Base-by-base conservation (phyloP, 345 rosid genomes). In the Arabis alpina region DNA sequence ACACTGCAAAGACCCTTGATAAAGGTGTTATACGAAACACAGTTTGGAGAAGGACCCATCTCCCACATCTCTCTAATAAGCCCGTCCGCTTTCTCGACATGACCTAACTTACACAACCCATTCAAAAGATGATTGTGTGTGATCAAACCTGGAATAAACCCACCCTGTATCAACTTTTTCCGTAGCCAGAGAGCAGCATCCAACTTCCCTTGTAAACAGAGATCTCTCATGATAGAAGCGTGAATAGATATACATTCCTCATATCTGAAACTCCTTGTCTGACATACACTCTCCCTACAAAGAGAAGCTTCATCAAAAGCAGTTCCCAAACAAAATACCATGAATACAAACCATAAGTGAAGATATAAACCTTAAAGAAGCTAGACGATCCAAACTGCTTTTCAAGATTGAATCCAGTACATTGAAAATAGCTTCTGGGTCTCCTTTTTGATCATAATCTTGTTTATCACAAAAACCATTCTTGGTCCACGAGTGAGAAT, bases 21-120 rank as follows among this genome's bases (percentile, higher is more conserved):
- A 41, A 76, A 72, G 13, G 78, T 79, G 75, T 86, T 90, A 61
- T 80, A 90, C 56, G 96, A 83, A 27, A 82, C 93, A 79, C 67
- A 61, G 12, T 83, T 86, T 16, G 93, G 93, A 62, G 80, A 71
- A 57, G 84, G 89, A 64, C 90, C 93, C 54, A 73, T 76, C 78
- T 88, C 89, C 68, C 68, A 25, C 91, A 90, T 90, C 70, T 90
- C 93, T 74, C 73, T 76, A 63, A 90, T 62, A 66, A 90, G 80
- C 61, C 65, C 71, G 76, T 83, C 84, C 14, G 86, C 95, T 77
- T 76, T 79, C 57, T 76, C 89, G 47, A 86, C 43, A 36, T 78
- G 43, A 60, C 88, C 83, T 54, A 43, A 49, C 57, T 74, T 82
- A 77, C 92, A 86, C 64, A 91, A 75, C 44, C 81, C 92, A 73